A percentile compares a stretch with the other conserved stretches of the same genome.
phyloP scores from a whole-genome alignment of 2,329 filamentous ascomycete species.

The Tolypocladium ovalisporum region DNA sequence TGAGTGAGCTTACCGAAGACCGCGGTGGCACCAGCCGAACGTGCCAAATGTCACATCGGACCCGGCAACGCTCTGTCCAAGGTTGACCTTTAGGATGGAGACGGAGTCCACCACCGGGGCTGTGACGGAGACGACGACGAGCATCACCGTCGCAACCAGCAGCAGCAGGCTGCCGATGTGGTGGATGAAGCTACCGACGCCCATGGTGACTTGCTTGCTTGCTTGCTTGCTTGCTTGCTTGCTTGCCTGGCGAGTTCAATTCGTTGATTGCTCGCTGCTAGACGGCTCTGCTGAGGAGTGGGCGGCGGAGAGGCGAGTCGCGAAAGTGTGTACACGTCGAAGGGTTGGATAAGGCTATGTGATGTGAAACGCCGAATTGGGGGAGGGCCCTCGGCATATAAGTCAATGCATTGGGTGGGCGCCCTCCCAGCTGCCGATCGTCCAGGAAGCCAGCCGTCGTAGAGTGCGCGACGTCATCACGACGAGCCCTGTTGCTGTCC shows the following conservation, averaged over 20 bases:
- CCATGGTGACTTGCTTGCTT: constrained; percentile 25
- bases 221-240: constrained; percentile 2
- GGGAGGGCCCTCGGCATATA: constrained; percentile 6
- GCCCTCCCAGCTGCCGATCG: neutral
- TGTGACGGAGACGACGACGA: constrained; percentile 47
- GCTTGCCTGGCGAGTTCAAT: neutral
- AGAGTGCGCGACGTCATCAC: neutral
- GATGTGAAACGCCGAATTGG: neutral
- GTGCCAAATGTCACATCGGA: constrained; percentile 43
- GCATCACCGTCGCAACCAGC: constrained; percentile 40
- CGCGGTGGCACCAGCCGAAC: constrained; percentile 44
- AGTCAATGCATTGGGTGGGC: neutral
- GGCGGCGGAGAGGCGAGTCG: neutral
- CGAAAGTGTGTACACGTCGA: neutral
- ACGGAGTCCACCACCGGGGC: constrained; percentile 47
- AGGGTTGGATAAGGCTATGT: neutral
- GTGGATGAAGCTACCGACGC: constrained; percentile 38
- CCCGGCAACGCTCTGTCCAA: constrained; percentile 24
- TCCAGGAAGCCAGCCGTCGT: neutral
- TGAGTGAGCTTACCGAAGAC: constrained; percentile 12
- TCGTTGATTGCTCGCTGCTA: neutral
- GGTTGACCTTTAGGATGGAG: constrained; percentile 39
- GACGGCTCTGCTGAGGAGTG: neutral
- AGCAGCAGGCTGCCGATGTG: constrained; percentile 48
- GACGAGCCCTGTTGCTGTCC: neutral